Base-by-base conservation (phyloP, 805 yeast species). In the Candida takata region DNA sequence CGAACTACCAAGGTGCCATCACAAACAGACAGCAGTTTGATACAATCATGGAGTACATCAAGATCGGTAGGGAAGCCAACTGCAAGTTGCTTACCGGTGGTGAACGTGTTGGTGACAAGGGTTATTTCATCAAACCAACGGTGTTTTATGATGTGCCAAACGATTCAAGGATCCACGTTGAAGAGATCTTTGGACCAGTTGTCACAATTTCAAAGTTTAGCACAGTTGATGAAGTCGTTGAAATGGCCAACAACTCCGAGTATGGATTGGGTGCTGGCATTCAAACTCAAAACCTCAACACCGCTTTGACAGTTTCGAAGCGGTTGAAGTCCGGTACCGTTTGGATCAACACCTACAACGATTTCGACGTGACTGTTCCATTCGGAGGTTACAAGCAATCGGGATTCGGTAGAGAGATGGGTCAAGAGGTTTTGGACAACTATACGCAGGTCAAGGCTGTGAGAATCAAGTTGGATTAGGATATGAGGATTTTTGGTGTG, bases 401-500 rank as follows among this genome's bases (percentile, higher is more conserved):
- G 43, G 90, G 90, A 61, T 72, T 80, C 58, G 92, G 92, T 60
- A 78, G 85, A 69, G 92, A 82, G 68, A 79, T 82, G 88, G 92
- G 92, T 62, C 61, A 62, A 31, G 87, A 81, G 57, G 86, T 82
- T 35, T 70, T 79, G 47, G 85, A 79, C 47, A 75, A 77, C 66
- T 82, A 81, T 70, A 74, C 82, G 40, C 86, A 80, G 61, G 69
- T 69, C 45, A 82, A 81, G 65, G 84, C 85, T 45, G 82, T 82
- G 42, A 78, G 92, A 74, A 62, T 65, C 42, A 72, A 62, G 45
- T 41, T 62, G 34, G 23, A 26, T 28, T 15, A 15, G 13, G 14
- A 8, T 6, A 10, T 12, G 54, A 51, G 12, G 37, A 34, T 26
- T 24, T 7, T 17, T 14, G 12, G 14, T 9, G 12, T 25, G 24